Evolutionary conservation across 257 asterid species (phyloP), one percentile per base, ranked within the genome.

Genomic region (Rehmannia glutinosa): DNA sequence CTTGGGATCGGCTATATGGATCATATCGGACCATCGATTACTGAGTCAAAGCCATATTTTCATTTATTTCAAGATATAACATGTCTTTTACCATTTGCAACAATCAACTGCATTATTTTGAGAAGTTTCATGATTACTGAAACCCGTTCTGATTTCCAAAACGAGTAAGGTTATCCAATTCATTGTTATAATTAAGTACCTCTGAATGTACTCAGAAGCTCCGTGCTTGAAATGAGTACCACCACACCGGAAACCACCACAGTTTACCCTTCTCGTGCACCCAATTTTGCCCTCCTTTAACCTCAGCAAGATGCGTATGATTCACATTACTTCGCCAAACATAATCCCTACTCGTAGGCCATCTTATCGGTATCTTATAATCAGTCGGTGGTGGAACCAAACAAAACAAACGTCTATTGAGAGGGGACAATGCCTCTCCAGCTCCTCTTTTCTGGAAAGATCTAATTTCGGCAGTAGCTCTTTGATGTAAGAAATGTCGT

Each of bases 221-320:
- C 97, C 97, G 66, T 94, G 83, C 82, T 94, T 94, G 74, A 94
- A 94, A 77, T 94, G 99, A 38, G 99, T 94, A 68, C 99, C 97
- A 46, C 99, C 99, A 52, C 97, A n/a, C 97, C 3, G 97, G 99
- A 75, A 94, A 94, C 96, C 96, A 94, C 99, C 97, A 90, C 2
- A 88, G 74, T 4, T 78, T 75, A 71, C 73, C 88, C 79, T 81
- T 91, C 25, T 82, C 90, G 16, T 86, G 97, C 54, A 91, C 97
- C 96, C 99, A 91, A 71, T 88, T 94, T 63, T 94, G 99, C 57
- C 99, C 97, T 61, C 96, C 95, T 81, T 91, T 94, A 21, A 88
- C 97, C 76, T 94, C 91, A 0, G 96, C 95, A 35, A 94, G 96
- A 78, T 39, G 96, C 0, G 88, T 85, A 69, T 91, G 99, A 77